A percentile compares a stretch with the other conserved stretches of the same genome.
phyloP scores from a whole-genome alignment of 1,284 basidiomycete species.

The Leccinum fallax region DNA sequence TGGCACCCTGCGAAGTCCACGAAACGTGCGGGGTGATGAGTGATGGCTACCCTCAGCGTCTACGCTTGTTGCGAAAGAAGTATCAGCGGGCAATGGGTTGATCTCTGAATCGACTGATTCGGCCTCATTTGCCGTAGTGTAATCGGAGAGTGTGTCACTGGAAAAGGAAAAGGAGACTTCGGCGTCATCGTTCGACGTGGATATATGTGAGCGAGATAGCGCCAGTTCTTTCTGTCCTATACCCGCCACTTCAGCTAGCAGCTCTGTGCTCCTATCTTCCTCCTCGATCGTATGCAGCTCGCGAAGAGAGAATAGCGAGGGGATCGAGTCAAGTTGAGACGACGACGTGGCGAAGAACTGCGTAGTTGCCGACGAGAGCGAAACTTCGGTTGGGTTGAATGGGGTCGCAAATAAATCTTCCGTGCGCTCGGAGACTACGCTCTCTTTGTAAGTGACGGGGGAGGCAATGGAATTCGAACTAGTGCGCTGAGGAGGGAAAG shows the following conservation, averaged over 20 bases:
- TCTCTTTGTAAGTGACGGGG: not conserved
- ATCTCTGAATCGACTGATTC: slow-evolving; percentile 1
- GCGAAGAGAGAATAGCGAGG: not conserved
- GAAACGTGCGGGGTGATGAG: not conserved
- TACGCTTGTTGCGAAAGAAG: slow-evolving; percentile 29
- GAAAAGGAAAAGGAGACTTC: slow-evolving; percentile 14
- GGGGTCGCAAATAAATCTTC: not conserved
- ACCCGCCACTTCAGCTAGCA: not conserved
- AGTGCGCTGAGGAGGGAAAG: not conserved
- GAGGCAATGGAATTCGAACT: not conserved
- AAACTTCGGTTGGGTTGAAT: not conserved
- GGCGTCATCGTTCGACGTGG: slow-evolving; percentile 3
- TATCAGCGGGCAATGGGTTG: slow-evolving; percentile 1
- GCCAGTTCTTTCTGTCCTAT: slow-evolving; percentile 1
- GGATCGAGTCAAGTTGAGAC: not conserved
- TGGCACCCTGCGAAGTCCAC: slow-evolving; percentile 24
- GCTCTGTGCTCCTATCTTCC: not conserved
- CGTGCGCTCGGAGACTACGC: not conserved
- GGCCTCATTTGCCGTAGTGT: not conserved
- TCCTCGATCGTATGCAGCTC: slow-evolving; percentile 12
- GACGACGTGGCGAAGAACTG: not conserved
- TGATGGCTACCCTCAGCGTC: slow-evolving; percentile 8
- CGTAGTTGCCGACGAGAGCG: not conserved
- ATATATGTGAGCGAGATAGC: not conserved
- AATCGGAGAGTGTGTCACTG: slow-evolving; percentile 5